A percentile compares a stretch with the other conserved stretches of the same genome.
phyloP scores from a whole-genome alignment of 2,329 filamentous ascomycete genomes.

The Neurospora sp. region DNA sequence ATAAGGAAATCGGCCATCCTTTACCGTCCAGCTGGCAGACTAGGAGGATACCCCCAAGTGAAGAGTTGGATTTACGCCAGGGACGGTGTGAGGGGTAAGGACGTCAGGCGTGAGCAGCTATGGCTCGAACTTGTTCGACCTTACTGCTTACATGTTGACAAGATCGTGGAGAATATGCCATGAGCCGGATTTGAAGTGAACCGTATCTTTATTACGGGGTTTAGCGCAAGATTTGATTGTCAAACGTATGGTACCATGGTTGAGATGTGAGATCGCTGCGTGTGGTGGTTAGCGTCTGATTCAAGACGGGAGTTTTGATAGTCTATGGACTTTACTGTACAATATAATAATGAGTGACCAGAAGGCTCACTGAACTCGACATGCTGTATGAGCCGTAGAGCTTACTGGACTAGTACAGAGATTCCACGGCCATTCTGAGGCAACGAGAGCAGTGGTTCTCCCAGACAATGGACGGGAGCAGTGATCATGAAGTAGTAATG shows the following conservation, averaged over 20 bases:
- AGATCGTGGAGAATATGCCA: not conserved
- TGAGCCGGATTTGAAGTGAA: not conserved
- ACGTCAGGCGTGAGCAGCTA: not conserved
- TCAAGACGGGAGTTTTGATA: not conserved
- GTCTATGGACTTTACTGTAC: not conserved
- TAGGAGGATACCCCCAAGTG: not conserved
- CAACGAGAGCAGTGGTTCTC: not conserved
- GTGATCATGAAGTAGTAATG: not conserved
- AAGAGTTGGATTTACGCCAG: not conserved
- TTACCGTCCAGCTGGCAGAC: not conserved
- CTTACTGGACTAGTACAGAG: not conserved
- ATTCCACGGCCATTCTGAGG: not conserved
- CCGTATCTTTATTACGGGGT: not conserved
- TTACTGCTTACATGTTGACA: not conserved
- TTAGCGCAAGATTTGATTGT: not conserved
- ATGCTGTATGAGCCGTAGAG: not conserved
- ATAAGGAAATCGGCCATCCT: slow-evolving; percentile 2
- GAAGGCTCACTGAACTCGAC: not conserved
- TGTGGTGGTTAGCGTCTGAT: not conserved
- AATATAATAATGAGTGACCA: not conserved
- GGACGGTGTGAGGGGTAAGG: not conserved
- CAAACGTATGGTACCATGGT: not conserved
- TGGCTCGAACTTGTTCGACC: not conserved
- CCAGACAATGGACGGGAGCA: not conserved
- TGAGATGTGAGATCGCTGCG: not conserved